These are phyloP conservation scores for Saccharata proteae DNA, from an alignment of 2,329 filamentous ascomycete genomes.

Conservation along the genomic window DNA sequence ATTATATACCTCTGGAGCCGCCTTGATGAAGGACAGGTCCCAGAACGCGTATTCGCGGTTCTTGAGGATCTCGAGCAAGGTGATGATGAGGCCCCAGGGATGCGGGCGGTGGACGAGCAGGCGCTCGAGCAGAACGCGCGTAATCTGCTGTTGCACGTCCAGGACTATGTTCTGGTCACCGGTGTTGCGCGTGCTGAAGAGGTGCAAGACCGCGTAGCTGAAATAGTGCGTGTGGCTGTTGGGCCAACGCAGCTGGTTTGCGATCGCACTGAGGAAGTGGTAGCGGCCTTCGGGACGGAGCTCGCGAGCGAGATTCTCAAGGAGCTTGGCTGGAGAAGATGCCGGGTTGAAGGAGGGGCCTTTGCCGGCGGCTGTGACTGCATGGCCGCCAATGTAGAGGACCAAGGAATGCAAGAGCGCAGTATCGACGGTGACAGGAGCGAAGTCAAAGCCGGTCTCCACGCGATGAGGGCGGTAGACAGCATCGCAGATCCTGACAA, in stretches of 20 bases:
- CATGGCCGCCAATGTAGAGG: constrained; percentile 67
- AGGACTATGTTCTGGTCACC: constrained; percentile 54
- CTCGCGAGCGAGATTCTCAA: constrained; percentile 66
- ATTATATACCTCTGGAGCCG: constrained; percentile 64
- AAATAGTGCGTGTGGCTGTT: constrained; percentile 90
- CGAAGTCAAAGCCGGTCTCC: constrained; percentile 53
- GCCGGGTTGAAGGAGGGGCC: constrained; percentile 52
- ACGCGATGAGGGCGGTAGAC: constrained; percentile 49
- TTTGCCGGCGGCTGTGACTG: constrained; percentile 48
- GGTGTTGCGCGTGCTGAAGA: constrained; percentile 48
- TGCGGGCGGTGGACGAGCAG: constrained; percentile 83
- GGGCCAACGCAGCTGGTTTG: constrained; percentile 84
- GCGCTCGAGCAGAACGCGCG: constrained; percentile 76
- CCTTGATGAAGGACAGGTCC: constrained; percentile 83
- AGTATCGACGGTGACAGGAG: constrained; percentile 56
- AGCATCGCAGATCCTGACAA: constrained; percentile 65
- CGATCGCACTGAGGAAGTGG: constrained; percentile 69
- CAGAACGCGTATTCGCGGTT: constrained; percentile 88
- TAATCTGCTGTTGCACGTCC: constrained; percentile 83
- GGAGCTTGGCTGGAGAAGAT: constrained; percentile 55
- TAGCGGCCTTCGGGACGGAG: constrained; percentile 70
- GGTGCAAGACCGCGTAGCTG: constrained; percentile 68
- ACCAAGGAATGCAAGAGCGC: constrained; percentile 69
- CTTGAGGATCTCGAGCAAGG: constrained; percentile 78
- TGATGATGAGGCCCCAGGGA: constrained; percentile 88